Conservation (phyloP, 768 basidiomycete species). For the Neoboletus brunneissimus region DNA sequence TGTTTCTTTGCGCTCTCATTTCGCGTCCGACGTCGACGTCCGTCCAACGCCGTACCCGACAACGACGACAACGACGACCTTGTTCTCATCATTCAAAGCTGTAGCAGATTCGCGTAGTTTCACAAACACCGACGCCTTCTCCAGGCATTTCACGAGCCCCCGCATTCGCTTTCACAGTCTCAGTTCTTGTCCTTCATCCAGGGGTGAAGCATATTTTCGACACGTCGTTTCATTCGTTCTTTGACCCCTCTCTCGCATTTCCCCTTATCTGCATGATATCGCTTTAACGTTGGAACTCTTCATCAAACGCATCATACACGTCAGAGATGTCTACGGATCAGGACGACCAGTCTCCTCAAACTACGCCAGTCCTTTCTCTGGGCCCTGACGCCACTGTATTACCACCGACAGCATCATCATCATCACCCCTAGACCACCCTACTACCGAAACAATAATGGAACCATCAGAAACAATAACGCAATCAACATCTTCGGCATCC, state of each 20-base stretch:
- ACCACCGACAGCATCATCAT: conserved; percentile 20
- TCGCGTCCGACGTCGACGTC: conserved; percentile 19
- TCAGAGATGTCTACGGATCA: conserved; percentile 28
- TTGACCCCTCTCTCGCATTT: not conserved
- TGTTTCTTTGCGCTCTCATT: conserved; percentile 14
- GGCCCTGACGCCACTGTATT: conserved; percentile 25
- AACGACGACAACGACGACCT: conserved; percentile 4
- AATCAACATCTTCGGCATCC: conserved; percentile 12
- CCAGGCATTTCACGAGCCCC: not conserved
- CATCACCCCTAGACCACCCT: conserved; percentile 22
- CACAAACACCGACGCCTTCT: not conserved
- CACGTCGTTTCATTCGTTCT: conserved; percentile 4
- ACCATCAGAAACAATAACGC: conserved; percentile 16
- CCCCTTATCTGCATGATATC: conserved; percentile 19
- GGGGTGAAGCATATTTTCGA: conserved; percentile 5
- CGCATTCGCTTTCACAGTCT: not conserved
- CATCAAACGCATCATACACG: conserved; percentile 11
- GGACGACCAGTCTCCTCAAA: conserved; percentile 19
- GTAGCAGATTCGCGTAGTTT: not conserved
- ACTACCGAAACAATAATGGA: conserved; percentile 22
- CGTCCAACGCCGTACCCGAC: conserved; percentile 10
- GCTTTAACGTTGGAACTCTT: conserved; percentile 9
- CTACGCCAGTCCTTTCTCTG: conserved; percentile 11
- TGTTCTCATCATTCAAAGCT: not conserved
- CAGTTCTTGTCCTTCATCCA: conserved; percentile 8